A percentile compares a stretch with the other conserved stretches of the same genome.
phyloP scores from a whole-genome alignment of 768 basidiomycete genomes.

The Dentipellis sp. region DNA sequence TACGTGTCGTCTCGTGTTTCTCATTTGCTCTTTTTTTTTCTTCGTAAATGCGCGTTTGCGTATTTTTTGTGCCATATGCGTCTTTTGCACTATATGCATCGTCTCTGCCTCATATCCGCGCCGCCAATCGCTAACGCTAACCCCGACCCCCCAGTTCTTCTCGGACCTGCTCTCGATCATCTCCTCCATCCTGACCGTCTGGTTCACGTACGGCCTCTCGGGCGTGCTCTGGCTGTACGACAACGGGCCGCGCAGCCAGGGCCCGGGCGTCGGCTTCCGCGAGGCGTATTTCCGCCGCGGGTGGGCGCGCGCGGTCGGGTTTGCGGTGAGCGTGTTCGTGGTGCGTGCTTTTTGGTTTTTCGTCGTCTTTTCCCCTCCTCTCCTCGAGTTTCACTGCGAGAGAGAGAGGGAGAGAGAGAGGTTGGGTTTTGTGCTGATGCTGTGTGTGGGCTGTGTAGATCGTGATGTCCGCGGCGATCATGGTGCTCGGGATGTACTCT shows the following conservation, averaged over 20 bases:
- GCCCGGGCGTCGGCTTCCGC: background rate
- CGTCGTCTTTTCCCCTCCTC: no score
- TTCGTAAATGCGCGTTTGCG: background rate
- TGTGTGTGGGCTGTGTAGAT: no score
- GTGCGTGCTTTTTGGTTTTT: no score
- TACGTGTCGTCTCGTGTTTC: background rate
- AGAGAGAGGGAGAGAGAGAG: no score
- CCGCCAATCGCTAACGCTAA: no score
- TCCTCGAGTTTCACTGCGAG: no score
- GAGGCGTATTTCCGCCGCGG: background rate
- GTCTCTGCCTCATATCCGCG: no score
- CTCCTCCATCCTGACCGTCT: constrained; percentile 1
- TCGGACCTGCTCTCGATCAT: constrained; percentile 1
- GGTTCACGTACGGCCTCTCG: constrained; percentile 1
- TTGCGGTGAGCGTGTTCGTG: no score
- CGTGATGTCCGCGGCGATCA: no score
- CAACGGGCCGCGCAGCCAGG: background rate
- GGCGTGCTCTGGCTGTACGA: constrained; percentile 1
- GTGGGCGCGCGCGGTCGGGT: background rate
- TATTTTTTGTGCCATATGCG: no score
- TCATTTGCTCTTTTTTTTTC: background rate
- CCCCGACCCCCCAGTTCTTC: constrained; percentile 2
- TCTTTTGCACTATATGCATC: background rate
- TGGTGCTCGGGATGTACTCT: no score
- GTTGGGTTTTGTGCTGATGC: no score